These are phyloP conservation scores for Hymenoscyphus linearis DNA, from an alignment of 2,329 filamentous ascomycete genomes.

Conservation along the genomic window DNA sequence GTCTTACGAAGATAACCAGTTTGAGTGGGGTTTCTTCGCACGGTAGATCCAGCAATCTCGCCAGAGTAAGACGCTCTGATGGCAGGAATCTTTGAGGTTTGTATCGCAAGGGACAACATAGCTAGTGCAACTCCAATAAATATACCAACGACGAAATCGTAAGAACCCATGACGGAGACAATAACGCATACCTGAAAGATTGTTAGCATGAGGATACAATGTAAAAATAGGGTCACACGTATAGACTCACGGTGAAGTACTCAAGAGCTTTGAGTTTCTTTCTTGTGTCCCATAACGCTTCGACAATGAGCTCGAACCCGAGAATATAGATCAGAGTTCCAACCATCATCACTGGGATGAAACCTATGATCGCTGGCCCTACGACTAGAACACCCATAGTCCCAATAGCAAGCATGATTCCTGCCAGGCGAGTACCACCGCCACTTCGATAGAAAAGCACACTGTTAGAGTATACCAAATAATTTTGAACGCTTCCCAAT, in stretches of 20 bases:
- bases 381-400: conserved; percentile 80
- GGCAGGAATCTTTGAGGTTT: conserved; percentile 84
- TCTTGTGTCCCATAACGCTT: conserved; percentile 83
- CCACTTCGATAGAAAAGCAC: conserved; percentile 94
- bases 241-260: conserved; percentile 67
- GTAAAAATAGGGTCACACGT: background rate
- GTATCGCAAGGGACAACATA: conserved; percentile 84
- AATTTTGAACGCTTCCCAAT: conserved; percentile 88
- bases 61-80: conserved; percentile 89
- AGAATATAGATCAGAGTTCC: conserved; percentile 92
- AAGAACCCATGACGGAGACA: conserved; percentile 90
- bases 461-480: conserved; percentile 95
- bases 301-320: conserved; percentile 83
- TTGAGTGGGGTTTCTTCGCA: conserved; percentile 84
- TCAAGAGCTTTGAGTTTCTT: conserved; percentile 83
- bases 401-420: conserved; percentile 72
- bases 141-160: conserved; percentile 95
- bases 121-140: conserved; percentile 86
- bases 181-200: conserved; percentile 65
- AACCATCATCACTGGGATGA: conserved; percentile 94
- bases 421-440: conserved; percentile 79
- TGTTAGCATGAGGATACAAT: conserved; percentile 12
- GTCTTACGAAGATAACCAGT: conserved; percentile 81
- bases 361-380: conserved; percentile 84
- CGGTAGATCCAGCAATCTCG: conserved; percentile 83